Conservation (phyloP, 2,329 filamentous ascomycete species). For the Fusarium udum region DNA sequence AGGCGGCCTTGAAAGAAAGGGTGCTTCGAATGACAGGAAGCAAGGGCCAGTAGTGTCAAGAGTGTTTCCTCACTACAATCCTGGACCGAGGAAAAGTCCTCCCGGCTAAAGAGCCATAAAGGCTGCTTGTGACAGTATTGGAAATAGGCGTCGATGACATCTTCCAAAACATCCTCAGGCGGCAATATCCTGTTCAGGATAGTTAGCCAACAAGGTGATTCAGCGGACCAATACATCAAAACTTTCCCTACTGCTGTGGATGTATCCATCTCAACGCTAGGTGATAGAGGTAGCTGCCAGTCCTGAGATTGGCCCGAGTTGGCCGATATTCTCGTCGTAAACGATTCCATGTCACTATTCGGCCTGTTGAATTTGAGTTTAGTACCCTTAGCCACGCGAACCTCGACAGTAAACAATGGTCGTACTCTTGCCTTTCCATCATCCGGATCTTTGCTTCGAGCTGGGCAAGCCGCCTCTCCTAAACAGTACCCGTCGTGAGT, state of each 20-base stretch:
- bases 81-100: not conserved
- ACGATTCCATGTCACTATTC: not conserved
- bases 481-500: not conserved
- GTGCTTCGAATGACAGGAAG: not conserved
- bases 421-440: slow-evolving; percentile 2
- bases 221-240: rapidly evolving
- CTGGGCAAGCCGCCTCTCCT: not conserved
- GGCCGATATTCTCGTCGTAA: not conserved
- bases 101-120: not conserved
- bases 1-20: not conserved
- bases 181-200: not conserved
- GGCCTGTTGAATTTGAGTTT: not conserved
- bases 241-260: not conserved
- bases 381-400: too few relatives aligned
- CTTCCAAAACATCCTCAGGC: not conserved
- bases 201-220: not conserved
- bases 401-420: too few relatives aligned
- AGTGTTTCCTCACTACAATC: not conserved
- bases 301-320: not conserved
- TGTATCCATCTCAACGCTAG: not conserved
- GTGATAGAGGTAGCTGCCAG: not conserved
- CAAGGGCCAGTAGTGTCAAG: not conserved
- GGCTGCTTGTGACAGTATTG: not conserved
- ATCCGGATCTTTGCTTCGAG: not conserved
- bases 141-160: not conserved